A percentile compares a stretch with the other conserved stretches of the same genome.
These are phyloP conservation scores for Penicillium hordei DNA, from an alignment of 2,329 filamentous ascomycete species.

Conservation along the genomic window DNA sequence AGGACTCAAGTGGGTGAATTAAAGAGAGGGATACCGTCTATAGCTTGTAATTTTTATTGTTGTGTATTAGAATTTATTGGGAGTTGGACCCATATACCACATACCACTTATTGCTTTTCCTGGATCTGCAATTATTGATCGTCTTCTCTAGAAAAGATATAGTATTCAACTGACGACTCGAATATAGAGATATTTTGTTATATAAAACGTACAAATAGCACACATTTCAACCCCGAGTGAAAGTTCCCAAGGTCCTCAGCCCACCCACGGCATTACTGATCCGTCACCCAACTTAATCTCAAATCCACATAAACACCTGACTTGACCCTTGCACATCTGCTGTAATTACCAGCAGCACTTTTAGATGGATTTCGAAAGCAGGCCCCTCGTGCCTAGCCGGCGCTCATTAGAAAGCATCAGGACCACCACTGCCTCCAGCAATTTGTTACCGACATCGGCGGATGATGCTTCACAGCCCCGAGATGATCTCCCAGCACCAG, in stretches of 20 bases:
- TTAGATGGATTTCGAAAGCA: slow-evolving; percentile 1
- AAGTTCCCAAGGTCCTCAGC: neutral
- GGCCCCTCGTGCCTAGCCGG: neutral
- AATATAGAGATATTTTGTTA: neutral
- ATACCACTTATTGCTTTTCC: neutral
- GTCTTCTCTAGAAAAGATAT: neutral
- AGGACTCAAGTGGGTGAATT: slow-evolving; percentile 37
- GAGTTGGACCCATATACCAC: slow-evolving; percentile 14
- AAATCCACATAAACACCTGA: neutral
- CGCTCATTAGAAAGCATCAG: neutral
- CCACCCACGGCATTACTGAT: neutral
- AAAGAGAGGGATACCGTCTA: slow-evolving; percentile 15
- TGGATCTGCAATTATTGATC: neutral
- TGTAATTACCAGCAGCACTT: neutral
- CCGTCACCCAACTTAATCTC: neutral
- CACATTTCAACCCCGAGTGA: neutral
- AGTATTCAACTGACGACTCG: neutral
- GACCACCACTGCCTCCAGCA: neutral
- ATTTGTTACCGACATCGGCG: neutral
- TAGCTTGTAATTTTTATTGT: slow-evolving; percentile 24
- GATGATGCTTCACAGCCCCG: neutral
- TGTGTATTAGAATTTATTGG: slow-evolving; percentile 24
- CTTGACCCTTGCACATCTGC: neutral
- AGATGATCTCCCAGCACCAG: neutral
- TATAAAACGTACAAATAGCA: neutral